These are phyloP conservation scores for Rhizoctonia solani DNA, from an alignment of 1,284 basidiomycete species.

Conservation along the genomic window DNA sequence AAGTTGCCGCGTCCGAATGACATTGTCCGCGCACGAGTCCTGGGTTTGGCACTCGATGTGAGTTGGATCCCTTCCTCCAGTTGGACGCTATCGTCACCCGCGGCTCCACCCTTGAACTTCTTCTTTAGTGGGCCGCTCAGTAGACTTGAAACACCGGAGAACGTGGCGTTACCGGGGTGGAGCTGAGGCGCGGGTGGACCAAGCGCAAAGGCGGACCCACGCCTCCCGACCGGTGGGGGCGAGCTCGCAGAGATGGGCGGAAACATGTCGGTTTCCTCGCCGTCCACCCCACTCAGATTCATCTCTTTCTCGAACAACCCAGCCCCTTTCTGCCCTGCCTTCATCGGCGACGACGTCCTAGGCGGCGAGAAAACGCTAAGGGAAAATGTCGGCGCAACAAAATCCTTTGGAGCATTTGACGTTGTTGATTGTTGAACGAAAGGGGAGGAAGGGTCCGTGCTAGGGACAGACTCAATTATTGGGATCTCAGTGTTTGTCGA, in stretches of 20 bases:
- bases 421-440: slow-evolving; percentile 9
- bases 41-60: slow-evolving; percentile 1
- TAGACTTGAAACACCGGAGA: slow-evolving; percentile 26
- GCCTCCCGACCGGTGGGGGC: slow-evolving; percentile 3
- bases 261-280: slow-evolving; percentile 20
- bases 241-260: slow-evolving; percentile 28
- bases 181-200: background rate
- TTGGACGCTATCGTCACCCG: slow-evolving; percentile 45
- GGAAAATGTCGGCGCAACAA: slow-evolving; percentile 18
- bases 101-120: slow-evolving; percentile 46
- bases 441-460: slow-evolving; percentile 23
- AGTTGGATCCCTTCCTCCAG: background rate
- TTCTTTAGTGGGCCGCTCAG: slow-evolving; percentile 48
- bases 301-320: slow-evolving; percentile 32
- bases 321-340: background rate
- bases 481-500: slow-evolving; percentile 11
- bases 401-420: slow-evolving; percentile 12
- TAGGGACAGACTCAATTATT: slow-evolving; percentile 14
- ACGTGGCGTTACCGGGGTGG: slow-evolving; percentile 5
- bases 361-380: slow-evolving; percentile 19
- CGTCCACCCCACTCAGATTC: background rate
- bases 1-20: slow-evolving; percentile 11
- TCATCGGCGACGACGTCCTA: slow-evolving; percentile 27
- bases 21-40: slow-evolving; percentile 17
- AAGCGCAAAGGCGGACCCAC: slow-evolving; percentile 3